A percentile compares a stretch with the other conserved stretches of the same genome.
These are phyloP conservation scores for Coemansia sp. DNA, from an alignment of 192 early-diverging fungal species.

Conservation along the genomic window DNA sequence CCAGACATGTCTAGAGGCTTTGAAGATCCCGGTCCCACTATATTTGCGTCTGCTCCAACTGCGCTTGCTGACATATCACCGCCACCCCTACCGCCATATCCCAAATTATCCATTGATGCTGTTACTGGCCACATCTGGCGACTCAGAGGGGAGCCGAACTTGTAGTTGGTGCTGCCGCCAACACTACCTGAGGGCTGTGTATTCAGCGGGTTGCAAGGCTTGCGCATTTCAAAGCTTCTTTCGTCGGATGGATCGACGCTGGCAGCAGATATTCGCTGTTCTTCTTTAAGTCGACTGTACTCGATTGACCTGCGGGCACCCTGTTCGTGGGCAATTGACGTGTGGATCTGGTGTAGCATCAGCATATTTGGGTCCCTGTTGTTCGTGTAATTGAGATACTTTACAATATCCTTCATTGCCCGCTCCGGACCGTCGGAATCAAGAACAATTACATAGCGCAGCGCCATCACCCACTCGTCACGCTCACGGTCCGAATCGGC, in stretches of 20 bases:
- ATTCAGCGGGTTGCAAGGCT: not conserved
- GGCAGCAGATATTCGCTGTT: conserved; percentile 20
- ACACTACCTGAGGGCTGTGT: not conserved
- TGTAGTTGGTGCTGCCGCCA: conserved; percentile 1
- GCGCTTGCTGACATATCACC: not conserved
- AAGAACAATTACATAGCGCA: conserved; percentile 61
- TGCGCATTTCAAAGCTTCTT: not conserved
- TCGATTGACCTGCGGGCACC: conserved; percentile 49
- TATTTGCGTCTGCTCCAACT: not conserved
- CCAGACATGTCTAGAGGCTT: conserved; percentile 4
- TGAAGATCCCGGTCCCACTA: not conserved
- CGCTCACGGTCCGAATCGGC: conserved; percentile 87
- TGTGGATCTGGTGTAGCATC: conserved; percentile 56
- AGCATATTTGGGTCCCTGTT: conserved; percentile 45
- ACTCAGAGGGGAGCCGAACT: conserved; percentile 44
- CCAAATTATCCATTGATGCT: conserved; percentile 23
- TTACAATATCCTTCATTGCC: conserved; percentile 47
- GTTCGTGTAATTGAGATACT: conserved; percentile 38
- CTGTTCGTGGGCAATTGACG: conserved; percentile 52
- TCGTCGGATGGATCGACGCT: not conserved
- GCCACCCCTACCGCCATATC: not conserved
- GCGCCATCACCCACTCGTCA: conserved; percentile 84
- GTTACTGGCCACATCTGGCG: conserved; percentile 44
- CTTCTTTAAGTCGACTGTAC: conserved; percentile 33
- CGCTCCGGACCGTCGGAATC: conserved; percentile 50